Evolutionary conservation across 2,329 filamentous ascomycete genomes (phyloP), one percentile per base, ranked within the genome.

Genomic region (Paracorniculantispora psalliotae): DNA sequence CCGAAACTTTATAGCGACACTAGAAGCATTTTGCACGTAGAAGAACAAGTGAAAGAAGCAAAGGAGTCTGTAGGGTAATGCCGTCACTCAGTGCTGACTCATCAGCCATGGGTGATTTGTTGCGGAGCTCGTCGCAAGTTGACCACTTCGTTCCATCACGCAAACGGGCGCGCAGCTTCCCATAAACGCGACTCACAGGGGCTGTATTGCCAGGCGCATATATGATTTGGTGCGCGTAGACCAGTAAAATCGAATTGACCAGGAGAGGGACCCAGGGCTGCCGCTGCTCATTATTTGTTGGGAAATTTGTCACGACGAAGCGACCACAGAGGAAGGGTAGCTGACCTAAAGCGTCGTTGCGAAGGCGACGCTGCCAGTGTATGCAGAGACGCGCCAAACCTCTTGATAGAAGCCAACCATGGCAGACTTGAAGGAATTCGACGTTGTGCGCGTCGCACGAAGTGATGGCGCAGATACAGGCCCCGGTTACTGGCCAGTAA

Each of bases 401-500:
- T 35, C 41, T 50, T 8, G 50, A 37, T 50, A 54, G 37, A 35
- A 15, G 15, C 28, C 23, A 49, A 52, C 48, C 35, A 72, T 72
- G 67, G 59, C 72, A 19, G 72, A 75, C 2, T 62, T 68, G 55
- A 75, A 73, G 50, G 74, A 77, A 4, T 77, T 76, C 43, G 73
- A 77, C 41, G 66, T 76, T 23, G 67, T 80, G 23, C 68, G 71
- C 53, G 70, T 80, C 43, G 71, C 71, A 6, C 74, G 78, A 53
- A 79, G 75, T 63, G 78, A 81, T 68, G 78, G 78, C 19, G 70
- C 70, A 46, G 77, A 79, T 53, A 73, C 71, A 8, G 76, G 76
- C 2, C 75, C 75, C 0, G 76, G 75, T 10, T 78, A 78, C 64
- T 78, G 76, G 76, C 74, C 75, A 17, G 60, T 72, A 60, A 67